Conservation (phyloP, 352 stramenopile genomes). For the Phytophthora ramorum region DNA sequence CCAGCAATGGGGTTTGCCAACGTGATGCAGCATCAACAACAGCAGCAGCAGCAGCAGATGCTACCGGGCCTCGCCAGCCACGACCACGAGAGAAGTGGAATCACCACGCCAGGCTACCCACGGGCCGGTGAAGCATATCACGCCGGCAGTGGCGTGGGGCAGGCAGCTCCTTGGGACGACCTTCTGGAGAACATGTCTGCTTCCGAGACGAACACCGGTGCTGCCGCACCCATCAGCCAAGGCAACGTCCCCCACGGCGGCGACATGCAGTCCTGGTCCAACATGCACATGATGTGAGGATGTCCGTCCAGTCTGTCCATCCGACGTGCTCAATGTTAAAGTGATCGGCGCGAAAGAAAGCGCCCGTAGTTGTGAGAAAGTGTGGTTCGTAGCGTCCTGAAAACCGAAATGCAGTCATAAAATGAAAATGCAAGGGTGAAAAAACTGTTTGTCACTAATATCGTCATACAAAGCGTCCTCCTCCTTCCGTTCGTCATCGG, state of each 20-base stretch:
- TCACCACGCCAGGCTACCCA: slow-evolving; percentile 22
- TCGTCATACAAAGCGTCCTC: neutral
- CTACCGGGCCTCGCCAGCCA: slow-evolving; percentile 15
- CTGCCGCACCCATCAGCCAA: slow-evolving; percentile 19
- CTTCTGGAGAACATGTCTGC: slow-evolving; percentile 80
- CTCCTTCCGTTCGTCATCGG: slow-evolving; percentile 22
- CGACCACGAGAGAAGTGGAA: slow-evolving; percentile 27
- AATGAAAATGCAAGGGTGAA: slow-evolving; percentile 15
- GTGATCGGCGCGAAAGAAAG: slow-evolving; percentile 38
- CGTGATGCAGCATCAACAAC: slow-evolving; percentile 29
- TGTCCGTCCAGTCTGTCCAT: slow-evolving; percentile 1
- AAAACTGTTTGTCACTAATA: neutral
- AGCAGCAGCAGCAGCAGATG: slow-evolving; percentile 27
- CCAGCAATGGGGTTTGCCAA: slow-evolving; percentile 29
- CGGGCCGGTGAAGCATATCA: slow-evolving; percentile 29
- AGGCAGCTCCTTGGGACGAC: slow-evolving; percentile 67
- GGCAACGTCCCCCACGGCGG: slow-evolving; percentile 38
- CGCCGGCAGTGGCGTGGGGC: slow-evolving; percentile 7
- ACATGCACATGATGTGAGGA: slow-evolving; percentile 76
- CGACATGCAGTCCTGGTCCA: slow-evolving; percentile 77
- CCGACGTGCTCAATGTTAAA: slow-evolving; percentile 26
- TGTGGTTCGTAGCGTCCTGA: slow-evolving; percentile 28
- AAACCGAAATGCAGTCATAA: slow-evolving; percentile 32
- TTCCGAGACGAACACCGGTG: slow-evolving; percentile 29
- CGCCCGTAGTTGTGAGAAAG: slow-evolving; percentile 29